Evolutionary conservation across 176 grass and related monocot genomes (phyloP).

Genomic region (Saccharum officinarum): DNA sequence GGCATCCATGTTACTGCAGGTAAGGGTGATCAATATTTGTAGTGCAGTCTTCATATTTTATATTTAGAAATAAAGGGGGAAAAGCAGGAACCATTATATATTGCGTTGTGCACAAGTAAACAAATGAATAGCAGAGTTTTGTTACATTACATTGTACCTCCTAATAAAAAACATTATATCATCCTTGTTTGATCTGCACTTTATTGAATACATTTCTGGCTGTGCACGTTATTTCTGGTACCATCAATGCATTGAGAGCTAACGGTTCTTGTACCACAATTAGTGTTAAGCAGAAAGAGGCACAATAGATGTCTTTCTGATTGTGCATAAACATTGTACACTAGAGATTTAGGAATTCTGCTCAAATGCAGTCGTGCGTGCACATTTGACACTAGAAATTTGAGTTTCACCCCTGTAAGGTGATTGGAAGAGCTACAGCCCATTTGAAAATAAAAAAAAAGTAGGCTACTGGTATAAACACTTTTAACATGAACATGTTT

Average conservation of each 20-base stretch:
- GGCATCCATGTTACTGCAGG: constrained; percentile 98
- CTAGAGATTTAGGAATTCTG: not conserved
- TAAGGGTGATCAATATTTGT: constrained; percentile 13
- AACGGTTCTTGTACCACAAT: not conserved
- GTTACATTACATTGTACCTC: not conserved
- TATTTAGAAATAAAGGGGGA: not conserved
- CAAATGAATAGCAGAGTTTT: not conserved
- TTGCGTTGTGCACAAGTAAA: not conserved
- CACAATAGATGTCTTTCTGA: not conserved
- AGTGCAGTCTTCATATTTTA: not conserved
- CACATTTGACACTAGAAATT: not conserved
- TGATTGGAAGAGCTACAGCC: not conserved
- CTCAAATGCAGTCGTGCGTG: not conserved
- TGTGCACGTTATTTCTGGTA: not conserved
- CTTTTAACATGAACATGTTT: not conserved
- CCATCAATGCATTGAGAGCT: not conserved
- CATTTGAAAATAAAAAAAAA: not conserved
- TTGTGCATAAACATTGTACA: not conserved
- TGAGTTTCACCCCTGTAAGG: not conserved
- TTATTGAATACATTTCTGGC: not conserved
- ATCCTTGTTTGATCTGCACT: constrained; percentile 3
- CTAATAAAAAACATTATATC: not conserved
- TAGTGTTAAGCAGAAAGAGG: not conserved
- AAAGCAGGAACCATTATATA: not conserved
- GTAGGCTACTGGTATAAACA: not conserved